Conservation (phyloP, 345 rosid genomes). For the Syzygium grande region DNA sequence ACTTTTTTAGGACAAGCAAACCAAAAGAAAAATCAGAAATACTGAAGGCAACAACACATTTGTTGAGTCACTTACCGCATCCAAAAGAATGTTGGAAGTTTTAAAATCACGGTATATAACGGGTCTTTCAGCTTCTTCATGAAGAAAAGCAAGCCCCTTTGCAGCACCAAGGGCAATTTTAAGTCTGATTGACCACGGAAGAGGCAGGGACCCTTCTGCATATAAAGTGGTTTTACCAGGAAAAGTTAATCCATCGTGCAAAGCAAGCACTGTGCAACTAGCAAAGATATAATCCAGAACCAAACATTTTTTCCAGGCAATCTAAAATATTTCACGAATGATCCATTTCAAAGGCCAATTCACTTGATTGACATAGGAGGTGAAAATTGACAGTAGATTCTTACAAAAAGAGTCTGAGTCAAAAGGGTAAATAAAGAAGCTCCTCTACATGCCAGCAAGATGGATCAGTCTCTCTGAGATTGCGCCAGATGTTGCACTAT, state of each 20-base stretch:
- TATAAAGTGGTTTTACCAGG: slow-evolving; percentile 25
- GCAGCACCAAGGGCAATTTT: slow-evolving; percentile 81
- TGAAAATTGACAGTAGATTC: neutral
- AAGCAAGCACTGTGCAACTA: neutral
- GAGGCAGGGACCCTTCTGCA: slow-evolving; percentile 74
- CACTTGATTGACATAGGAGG: neutral
- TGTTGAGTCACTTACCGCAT: slow-evolving; percentile 36
- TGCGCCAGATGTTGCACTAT: neutral
- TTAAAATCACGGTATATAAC: slow-evolving; percentile 86
- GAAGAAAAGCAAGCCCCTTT: slow-evolving; percentile 77
- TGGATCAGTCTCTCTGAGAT: neutral
- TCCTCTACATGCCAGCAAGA: neutral
- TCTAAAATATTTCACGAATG: neutral
- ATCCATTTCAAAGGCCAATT: neutral
- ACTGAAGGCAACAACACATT: neutral
- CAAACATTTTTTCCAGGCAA: neutral
- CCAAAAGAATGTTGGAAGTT: slow-evolving; percentile 72
- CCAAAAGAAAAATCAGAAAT: neutral
- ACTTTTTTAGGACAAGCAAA: neutral
- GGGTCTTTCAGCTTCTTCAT: slow-evolving; percentile 74
- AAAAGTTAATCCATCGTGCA: slow-evolving; percentile 1
- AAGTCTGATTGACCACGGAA: slow-evolving; percentile 85
- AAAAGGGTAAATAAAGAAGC: neutral
- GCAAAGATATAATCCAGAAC: neutral
- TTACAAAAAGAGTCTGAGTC: neutral